A percentile compares a stretch with the other conserved stretches of the same genome.
These are phyloP conservation scores for Cutaneotrichosporon sp. DNA, from an alignment of 1,284 basidiomycete genomes.

Conservation along the genomic window DNA sequence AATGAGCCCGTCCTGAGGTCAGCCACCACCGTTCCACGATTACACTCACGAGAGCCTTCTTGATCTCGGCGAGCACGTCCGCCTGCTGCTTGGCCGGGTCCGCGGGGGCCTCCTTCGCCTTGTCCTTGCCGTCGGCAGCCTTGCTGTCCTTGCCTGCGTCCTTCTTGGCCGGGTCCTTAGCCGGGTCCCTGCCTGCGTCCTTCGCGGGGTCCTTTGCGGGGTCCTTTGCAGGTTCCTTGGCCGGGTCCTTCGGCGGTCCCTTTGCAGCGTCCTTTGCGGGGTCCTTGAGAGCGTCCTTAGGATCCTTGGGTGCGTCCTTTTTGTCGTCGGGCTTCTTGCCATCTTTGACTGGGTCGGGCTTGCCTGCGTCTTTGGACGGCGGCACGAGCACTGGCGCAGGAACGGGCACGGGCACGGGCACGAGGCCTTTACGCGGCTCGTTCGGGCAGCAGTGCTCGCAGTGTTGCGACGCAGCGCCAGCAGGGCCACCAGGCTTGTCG, in stretches of 20 bases:
- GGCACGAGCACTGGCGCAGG: background rate
- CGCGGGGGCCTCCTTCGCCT: conserved; percentile 21
- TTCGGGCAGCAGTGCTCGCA: conserved; percentile 18
- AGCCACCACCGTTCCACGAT: background rate
- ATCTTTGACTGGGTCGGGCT: background rate
- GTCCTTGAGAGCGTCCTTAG: background rate
- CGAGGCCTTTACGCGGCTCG: conserved; percentile 1
- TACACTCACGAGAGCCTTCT: conserved; percentile 26
- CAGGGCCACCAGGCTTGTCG: background rate
- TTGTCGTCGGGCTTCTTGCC: background rate
- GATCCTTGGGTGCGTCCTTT: background rate
- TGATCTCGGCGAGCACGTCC: conserved; percentile 36
- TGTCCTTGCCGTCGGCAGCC: conserved; percentile 5
- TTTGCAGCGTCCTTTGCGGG: no score
- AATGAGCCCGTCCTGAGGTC: conserved; percentile 26
- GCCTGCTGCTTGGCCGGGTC: conserved; percentile 36
- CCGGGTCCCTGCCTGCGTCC: background rate
- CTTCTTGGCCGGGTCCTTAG: background rate
- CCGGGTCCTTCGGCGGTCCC: no score
- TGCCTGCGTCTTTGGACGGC: background rate
- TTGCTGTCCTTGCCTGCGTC: conserved; percentile 7
- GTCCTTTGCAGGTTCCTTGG: background rate
- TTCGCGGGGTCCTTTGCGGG: background rate
- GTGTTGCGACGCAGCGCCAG: background rate
- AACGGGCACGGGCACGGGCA: background rate